A percentile compares a stretch with the other conserved stretches of the same genome.
Evolutionary conservation across 495 filamentous ascomycete species (phyloP).

Genomic region (Penicillium waksmanii): DNA sequence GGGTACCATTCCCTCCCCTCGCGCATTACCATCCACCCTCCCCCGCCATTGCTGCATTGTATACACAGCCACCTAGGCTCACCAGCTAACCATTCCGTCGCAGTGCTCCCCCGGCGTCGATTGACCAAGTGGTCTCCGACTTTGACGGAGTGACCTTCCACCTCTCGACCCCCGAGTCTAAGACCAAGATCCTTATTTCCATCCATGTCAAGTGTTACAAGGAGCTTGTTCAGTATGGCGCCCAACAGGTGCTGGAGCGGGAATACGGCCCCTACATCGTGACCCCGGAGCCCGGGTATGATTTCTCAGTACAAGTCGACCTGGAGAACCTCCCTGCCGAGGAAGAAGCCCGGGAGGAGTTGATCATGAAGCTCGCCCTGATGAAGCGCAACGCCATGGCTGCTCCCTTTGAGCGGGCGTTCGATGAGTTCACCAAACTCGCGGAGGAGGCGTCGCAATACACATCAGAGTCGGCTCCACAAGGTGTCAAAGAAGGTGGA

Average conservation of each 20-base stretch:
- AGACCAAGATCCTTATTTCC: slow-evolving; percentile 90
- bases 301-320: slow-evolving; percentile 91
- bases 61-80: slow-evolving; percentile 32
- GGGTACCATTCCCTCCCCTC: slow-evolving; percentile 59
- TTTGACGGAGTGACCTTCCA: slow-evolving; percentile 98
- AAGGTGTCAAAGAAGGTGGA: slow-evolving; percentile 83
- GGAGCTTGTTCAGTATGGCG: slow-evolving; percentile 90
- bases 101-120: slow-evolving; percentile 80
- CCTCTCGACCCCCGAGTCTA: slow-evolving; percentile 90
- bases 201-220: slow-evolving; percentile 92
- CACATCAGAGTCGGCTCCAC: slow-evolving; percentile 86
- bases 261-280: slow-evolving; percentile 95
- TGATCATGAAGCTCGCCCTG: slow-evolving; percentile 82
- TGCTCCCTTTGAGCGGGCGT: slow-evolving; percentile 94
- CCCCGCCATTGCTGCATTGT: slow-evolving; percentile 21
- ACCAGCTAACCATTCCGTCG: slow-evolving; percentile 39
- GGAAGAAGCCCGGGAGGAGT: slow-evolving; percentile 77
- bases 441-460: slow-evolving; percentile 87
- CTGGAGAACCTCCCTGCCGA: slow-evolving; percentile 82
- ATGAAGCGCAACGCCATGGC: slow-evolving; percentile 98
- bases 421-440: slow-evolving; percentile 85
- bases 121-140: slow-evolving; percentile 97
- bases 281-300: slow-evolving; percentile 83
- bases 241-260: slow-evolving; percentile 83
- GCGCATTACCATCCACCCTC: slow-evolving; percentile 16